Percentiles rank a stretch among this genome's conserved stretches.
Evolutionary conservation across 148 eudicot species (phyloP).

Genomic region (Vaccinium macrocarpon): DNA sequence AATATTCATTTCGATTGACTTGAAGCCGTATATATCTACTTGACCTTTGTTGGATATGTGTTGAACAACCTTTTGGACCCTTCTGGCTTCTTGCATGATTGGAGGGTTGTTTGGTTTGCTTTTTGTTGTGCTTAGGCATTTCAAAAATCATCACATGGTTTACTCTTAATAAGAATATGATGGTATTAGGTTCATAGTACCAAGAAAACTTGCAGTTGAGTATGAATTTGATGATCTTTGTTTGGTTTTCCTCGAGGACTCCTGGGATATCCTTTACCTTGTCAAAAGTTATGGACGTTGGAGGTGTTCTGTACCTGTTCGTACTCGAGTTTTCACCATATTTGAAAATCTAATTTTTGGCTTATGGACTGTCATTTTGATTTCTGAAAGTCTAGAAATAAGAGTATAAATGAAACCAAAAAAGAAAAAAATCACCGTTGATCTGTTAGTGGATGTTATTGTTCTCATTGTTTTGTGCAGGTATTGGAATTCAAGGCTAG

Average conservation of each 20-base stretch:
- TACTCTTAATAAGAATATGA: not conserved
- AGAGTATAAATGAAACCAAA: not conserved
- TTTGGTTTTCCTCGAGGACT: not conserved
- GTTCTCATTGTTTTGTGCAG: constrained; percentile 33
- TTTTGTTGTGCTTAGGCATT: constrained; percentile 1
- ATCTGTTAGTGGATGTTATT: not conserved
- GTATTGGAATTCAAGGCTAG: constrained; percentile 91
- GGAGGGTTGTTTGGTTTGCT: not conserved
- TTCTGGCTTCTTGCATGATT: constrained; percentile 9
- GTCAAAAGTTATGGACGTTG: not conserved
- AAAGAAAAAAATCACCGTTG: not conserved
- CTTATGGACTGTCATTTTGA: not conserved
- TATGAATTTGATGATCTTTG: not conserved
- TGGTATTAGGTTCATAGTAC: not conserved
- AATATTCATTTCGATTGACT: not conserved
- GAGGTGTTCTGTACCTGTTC: not conserved
- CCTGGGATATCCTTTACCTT: not conserved
- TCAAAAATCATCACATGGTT: not conserved
- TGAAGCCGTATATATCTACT: not conserved
- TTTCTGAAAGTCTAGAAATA: not conserved
- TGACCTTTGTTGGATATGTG: not conserved
- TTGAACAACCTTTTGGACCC: not conserved
- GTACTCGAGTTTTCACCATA: not conserved
- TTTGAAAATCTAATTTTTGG: not conserved
- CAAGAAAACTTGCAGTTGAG: not conserved